Base-by-base conservation (phyloP, 495 filamentous ascomycete genomes). In the Penicillium flavigenum region DNA sequence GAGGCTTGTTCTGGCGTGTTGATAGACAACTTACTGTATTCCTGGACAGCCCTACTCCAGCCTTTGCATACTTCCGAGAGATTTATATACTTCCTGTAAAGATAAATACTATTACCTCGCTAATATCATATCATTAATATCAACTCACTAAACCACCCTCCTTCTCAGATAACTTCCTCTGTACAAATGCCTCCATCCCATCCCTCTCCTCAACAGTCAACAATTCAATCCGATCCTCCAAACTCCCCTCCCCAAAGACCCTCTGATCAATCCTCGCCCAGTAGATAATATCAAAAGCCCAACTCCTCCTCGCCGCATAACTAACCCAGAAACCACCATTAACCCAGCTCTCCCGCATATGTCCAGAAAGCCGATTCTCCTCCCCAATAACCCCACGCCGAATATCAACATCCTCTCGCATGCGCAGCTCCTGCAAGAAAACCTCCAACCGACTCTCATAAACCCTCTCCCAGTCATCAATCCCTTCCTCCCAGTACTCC, bases 231-330 rank as follows among this genome's bases (percentile, higher is more conserved):
- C 39, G 38, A 31, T 53, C 51, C n/a, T 44, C 26, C 27, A 53
- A 14, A 1, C 1, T n/a, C 2, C 51, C 51, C 39, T 53, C 51
- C 16, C 51, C 51, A n/a, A 44, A 53, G 22, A 53, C 44, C 38
- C 26, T 53, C 17, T 26, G 9, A 44, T 53, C 51, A 53, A 53
- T 44, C 26, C 39, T 29, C n/a, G 38, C 51, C 51, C 51, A 53
- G 17, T 53, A 44, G 2, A 53, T 16, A 44, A 53, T 10, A 44
- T 53, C 51, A 44, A 53, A 53, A 31, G 51, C 51, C 39, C 51
- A 53, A 44, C 51, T 53, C n/a, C 51, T 16, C 22, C 22, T 22
- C 22, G 22, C 22, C 22, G 22, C 22, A 22, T 22, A 22, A 22
- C 22, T 22, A 22, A 22, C 22, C 22, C 22, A 22, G 22, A 22